These are phyloP conservation scores for Magnusiomyces sp. DNA, from an alignment of 1,139 yeast species.

Conservation along the genomic window DNA sequence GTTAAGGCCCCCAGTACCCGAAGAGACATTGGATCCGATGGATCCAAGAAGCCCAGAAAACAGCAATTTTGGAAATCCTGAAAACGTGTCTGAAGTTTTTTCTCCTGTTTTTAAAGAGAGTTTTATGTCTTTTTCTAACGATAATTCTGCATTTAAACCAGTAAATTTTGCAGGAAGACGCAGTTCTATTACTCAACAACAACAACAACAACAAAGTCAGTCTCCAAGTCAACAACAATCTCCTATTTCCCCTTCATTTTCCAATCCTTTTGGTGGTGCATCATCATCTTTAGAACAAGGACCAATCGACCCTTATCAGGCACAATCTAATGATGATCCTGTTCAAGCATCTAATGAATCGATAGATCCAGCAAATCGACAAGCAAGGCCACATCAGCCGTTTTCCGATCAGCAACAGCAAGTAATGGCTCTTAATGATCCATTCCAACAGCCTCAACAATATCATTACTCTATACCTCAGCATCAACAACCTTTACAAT, in stretches of 20 bases:
- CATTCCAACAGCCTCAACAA: too few species aligned
- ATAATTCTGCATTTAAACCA: neutral
- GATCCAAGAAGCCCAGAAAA: neutral
- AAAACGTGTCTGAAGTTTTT: neutral
- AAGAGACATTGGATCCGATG: slow-evolving; percentile 9
- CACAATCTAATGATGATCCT: too few species aligned
- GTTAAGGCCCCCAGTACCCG: slow-evolving; percentile 9
- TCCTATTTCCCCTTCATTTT: neutral
- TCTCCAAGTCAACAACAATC: neutral
- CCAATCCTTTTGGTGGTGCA: neutral
- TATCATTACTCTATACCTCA: too few species aligned
- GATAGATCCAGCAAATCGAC: too few species aligned
- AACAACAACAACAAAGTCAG: neutral
- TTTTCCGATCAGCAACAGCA: neutral
- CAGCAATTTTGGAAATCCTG: neutral
- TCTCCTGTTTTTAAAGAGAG: neutral
- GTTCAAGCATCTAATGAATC: too few species aligned
- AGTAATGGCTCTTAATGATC: too few species aligned
- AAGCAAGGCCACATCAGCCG: neutral
- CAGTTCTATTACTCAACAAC: neutral
- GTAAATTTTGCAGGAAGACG: slow-evolving; percentile 1
- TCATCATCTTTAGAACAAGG: neutral
- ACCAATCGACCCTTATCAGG: too few species aligned
- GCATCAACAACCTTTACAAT: too few species aligned
- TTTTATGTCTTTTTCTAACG: neutral